Conservation (phyloP, 441 rosid genomes). For the Viola pubescens region DNA sequence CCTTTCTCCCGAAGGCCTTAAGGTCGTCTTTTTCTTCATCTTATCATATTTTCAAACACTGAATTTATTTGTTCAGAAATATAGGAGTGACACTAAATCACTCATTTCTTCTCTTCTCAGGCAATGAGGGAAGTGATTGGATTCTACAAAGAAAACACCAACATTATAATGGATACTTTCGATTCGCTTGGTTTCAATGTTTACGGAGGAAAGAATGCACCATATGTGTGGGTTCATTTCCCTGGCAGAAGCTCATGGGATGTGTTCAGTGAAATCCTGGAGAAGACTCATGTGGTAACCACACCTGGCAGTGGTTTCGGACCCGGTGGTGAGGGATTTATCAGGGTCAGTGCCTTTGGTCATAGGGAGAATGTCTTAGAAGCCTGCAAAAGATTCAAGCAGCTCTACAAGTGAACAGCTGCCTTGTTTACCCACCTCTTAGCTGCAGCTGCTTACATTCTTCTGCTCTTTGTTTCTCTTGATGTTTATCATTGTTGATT, state of each 20-base stretch:
- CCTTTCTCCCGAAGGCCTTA: conserved; percentile 79
- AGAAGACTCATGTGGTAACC: conserved; percentile 88
- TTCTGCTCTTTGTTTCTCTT: background rate
- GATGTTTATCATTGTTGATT: background rate
- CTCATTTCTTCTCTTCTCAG: conserved; percentile 31
- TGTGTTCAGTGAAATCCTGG: conserved; percentile 81
- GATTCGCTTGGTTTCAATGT: conserved; percentile 75
- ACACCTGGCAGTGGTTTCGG: conserved; percentile 98
- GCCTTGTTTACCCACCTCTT: too few relatives aligned
- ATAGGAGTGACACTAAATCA: conserved; percentile 1
- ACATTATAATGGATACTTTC: conserved; percentile 73
- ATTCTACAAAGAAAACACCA: conserved; percentile 82
- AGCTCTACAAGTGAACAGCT: conserved; percentile 63
- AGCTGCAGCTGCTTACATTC: conserved; percentile 4
- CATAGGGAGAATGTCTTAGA: conserved; percentile 78
- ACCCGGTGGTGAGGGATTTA: conserved; percentile 91
- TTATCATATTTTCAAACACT: background rate
- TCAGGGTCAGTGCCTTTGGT: conserved; percentile 93
- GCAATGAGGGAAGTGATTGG: conserved; percentile 84
- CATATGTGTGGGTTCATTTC: conserved; percentile 93
- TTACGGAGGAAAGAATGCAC: conserved; percentile 80
- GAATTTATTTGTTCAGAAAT: background rate
- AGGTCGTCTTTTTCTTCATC: conserved; percentile 32
- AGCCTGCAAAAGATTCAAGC: conserved; percentile 95
- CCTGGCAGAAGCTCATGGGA: conserved; percentile 97